Base-by-base conservation (phyloP, 192 early-diverging fungal species). In the Polychytrium aggregatum region DNA sequence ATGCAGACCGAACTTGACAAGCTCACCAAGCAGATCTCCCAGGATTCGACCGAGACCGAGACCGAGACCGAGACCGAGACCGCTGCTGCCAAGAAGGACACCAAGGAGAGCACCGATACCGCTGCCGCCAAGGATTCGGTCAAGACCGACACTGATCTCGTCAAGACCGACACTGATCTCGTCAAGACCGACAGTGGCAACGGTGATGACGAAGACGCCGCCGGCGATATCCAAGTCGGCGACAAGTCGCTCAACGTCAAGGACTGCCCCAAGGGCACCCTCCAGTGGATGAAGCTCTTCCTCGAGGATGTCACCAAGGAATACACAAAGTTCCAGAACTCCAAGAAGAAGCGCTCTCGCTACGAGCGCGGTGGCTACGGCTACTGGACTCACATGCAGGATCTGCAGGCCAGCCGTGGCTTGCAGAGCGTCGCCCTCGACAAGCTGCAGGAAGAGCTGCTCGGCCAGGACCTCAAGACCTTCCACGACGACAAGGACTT, bases 371-470 rank as follows among this genome's bases (percentile, higher is more conserved):
- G 31, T 6, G 36, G 50, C 35, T 55, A 46, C 55, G 39, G 48
- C 7, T 59, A 48, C 29, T 69, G 67, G 67, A 17, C 27, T 2
- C 49, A 46, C 35, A 39, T 56, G 6, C 53, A 55, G 29, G 57
- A 55, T 31, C 41, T 68, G 10, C 51, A 48, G 24, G 57, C 57
- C 2, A 47, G 27, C 22, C 60, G 67, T 22, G 78, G 77, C 1
- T 50, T 82, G 8, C 37, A 55, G 1, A 69, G 71, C 10, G 78
- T 82, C 7, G 76, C 79, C 14, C 65, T 82, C 20, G 63, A 72
- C 41, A 44, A 57, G 26, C 27, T 51, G 11, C 55, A 74, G 33
- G 78, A 82, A 57, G 41, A 48, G 20, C 50, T 76, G 3, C 30
- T 82, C 6, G 44, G 44, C 27, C 44, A 56, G 17, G 78, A 81